Evolutionary conservation across 306 rosid species (phyloP), one percentile per base, ranked within the genome.

Genomic region (Malus asiatica): DNA sequence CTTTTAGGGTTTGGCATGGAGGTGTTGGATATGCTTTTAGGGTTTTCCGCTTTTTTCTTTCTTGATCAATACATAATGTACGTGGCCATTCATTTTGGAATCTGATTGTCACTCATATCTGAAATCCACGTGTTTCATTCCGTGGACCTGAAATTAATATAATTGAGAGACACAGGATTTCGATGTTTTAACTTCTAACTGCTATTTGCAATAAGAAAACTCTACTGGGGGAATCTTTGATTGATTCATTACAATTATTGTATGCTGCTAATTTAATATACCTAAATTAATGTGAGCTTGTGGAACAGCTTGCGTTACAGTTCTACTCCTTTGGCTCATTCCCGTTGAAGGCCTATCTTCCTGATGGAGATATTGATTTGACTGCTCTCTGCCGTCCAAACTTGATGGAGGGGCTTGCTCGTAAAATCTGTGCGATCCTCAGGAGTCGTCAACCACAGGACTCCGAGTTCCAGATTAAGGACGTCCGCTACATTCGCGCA

Each of bases 311-410:
- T 66, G 66, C 70, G 35, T 66, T 76, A 18, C 91, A 91, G 96
- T 93, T 87, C 75, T 83, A 87, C 16, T 72, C 87, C 71, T 89
- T 89, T 55, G 97, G 97, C 27, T 91, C 97, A 48, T 87, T 86
- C 62, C 93, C 97, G 4, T 84, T 91, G 25, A 91, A 86, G 77
- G 81, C 93, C 63, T 91, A 91, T 80, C 90, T 91, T 81, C 93
- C 97, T 29, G 97, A 91, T 63, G 97, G 97, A 61, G 97, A 91
- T 78, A 80, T 91, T 78, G 97, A 91, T 84, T 74, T 91, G 75
- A 87, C 90, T 61, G 82, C 78, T 74, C 78, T 89, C 74, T 77
- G 87, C 78, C 83, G 66, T 70, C 86, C 79, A 74, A 73, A 60
- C 45, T 33, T 11, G 55, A 89, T 80, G 48, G 92, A 89, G 68